These are phyloP conservation scores for Rhodotorula sp. DNA, from an alignment of 1,284 basidiomycete genomes.

Conservation along the genomic window DNA sequence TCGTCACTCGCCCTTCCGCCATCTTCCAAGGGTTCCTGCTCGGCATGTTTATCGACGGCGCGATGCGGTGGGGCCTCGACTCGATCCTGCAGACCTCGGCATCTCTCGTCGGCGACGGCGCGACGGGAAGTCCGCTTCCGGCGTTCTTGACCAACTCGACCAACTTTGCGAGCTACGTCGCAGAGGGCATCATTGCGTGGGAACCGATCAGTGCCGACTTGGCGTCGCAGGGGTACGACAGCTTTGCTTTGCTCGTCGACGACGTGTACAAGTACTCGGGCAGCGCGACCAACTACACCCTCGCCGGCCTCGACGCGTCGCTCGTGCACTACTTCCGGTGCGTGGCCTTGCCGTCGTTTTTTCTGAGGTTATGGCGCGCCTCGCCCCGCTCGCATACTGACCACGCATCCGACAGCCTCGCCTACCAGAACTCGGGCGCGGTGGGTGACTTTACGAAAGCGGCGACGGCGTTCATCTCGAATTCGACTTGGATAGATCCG, in stretches of 20 bases:
- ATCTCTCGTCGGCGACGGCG: conserved; percentile 73
- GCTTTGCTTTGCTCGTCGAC: conserved; percentile 74
- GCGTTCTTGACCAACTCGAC: conserved; percentile 69
- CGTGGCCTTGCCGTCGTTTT: background rate
- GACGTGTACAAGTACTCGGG: conserved; percentile 77
- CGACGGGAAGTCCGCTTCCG: conserved; percentile 66
- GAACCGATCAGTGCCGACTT: conserved; percentile 52
- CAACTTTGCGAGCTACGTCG: conserved; percentile 56
- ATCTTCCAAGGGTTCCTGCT: conserved; percentile 76
- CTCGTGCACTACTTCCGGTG: conserved; percentile 70
- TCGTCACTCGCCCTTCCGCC: conserved; percentile 73
- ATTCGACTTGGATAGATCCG: conserved; percentile 67
- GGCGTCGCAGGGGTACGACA: conserved; percentile 49
- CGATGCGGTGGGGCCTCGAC: conserved; percentile 67
- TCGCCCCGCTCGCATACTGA: background rate
- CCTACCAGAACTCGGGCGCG: conserved; percentile 53
- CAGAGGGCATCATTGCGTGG: conserved; percentile 66
- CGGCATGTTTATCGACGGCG: conserved; percentile 64
- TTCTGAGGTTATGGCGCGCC: background rate
- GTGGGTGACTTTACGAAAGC: conserved; percentile 79
- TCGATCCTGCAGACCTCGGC: conserved; percentile 72
- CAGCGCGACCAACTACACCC: conserved; percentile 62
- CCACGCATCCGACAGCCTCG: conserved; percentile 22
- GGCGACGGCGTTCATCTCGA: conserved; percentile 66
- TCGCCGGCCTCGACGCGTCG: conserved; percentile 61